Percentiles rank a stretch among this genome's conserved stretches.
Conservation (phyloP, 108 stramenopile species). For the Nitzschia sp. region DNA sequence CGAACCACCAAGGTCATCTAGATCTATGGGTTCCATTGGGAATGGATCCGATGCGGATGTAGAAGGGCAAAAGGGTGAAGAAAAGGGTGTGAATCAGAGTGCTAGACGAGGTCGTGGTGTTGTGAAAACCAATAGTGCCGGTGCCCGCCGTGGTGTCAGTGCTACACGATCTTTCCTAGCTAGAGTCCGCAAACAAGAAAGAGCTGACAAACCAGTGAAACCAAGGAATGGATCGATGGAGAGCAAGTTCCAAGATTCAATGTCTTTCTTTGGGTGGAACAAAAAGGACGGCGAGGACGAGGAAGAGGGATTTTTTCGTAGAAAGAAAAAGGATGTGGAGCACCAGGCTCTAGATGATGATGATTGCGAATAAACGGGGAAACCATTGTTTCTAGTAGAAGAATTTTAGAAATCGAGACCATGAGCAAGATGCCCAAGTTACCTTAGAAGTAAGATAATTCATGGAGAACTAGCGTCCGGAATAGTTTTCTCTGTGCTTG, state of each 20-base stretch:
- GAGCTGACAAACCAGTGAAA: background rate
- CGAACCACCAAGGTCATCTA: background rate
- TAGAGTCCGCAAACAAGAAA: background rate
- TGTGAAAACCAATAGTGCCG: background rate
- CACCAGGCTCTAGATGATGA: slow-evolving; percentile 17
- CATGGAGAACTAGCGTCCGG: background rate
- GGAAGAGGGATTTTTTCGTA: slow-evolving; percentile 5
- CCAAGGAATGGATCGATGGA: background rate
- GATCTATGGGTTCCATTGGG: background rate
- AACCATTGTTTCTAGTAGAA: too few relatives aligned
- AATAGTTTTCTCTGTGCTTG: background rate
- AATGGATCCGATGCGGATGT: background rate
- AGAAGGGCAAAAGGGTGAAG: background rate
- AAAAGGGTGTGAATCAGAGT: slow-evolving; percentile 7
- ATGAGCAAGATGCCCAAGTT: too few relatives aligned
- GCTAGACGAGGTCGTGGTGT: background rate
- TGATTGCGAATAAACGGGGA: slow-evolving; percentile 1
- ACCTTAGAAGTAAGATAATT: background rate
- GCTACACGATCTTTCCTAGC: background rate
- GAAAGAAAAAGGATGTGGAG: background rate
- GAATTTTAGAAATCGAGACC: too few relatives aligned
- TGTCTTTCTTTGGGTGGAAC: slow-evolving; percentile 15
- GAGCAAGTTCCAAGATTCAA: slow-evolving; percentile 12
- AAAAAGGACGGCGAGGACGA: slow-evolving; percentile 5
- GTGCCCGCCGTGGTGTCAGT: slow-evolving; percentile 9